phyloP scores from a whole-genome alignment of 176 grass and related monocot species.

The Rhipidocladum racemiflorum region DNA sequence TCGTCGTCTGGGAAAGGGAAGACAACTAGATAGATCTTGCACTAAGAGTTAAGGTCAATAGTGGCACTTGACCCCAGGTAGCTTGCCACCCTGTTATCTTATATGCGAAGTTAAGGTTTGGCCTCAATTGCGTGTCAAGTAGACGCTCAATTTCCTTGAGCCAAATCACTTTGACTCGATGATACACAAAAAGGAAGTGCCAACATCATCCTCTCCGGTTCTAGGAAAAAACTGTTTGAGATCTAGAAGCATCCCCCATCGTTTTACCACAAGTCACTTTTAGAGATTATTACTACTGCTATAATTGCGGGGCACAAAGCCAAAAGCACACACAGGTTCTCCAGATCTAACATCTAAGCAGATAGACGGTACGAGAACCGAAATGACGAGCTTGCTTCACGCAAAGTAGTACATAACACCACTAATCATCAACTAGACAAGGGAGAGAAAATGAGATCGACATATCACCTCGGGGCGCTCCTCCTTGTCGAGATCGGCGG shows the following conservation, averaged over 20 bases:
- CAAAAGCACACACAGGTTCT: background rate
- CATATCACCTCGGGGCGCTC: slow-evolving; percentile 78
- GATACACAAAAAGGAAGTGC: background rate
- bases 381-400: background rate
- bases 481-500: slow-evolving; percentile 87
- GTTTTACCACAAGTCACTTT: background rate
- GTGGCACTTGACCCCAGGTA: background rate
- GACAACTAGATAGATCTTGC: background rate
- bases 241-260: background rate
- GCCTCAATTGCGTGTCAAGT: background rate
- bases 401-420: background rate
- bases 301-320: background rate
- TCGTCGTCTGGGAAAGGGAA: background rate
- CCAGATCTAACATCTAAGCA: slow-evolving; percentile 17
- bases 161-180: background rate
- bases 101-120: background rate
- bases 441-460: background rate
- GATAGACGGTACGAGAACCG: background rate
- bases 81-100: background rate
- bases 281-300: background rate
- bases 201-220: background rate
- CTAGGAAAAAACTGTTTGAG: background rate
- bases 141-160: background rate
- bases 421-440: background rate
- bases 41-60: background rate